Evolutionary conservation across 1,139 yeast genomes (phyloP).

Genomic region (Geotrichum klebahnii): DNA sequence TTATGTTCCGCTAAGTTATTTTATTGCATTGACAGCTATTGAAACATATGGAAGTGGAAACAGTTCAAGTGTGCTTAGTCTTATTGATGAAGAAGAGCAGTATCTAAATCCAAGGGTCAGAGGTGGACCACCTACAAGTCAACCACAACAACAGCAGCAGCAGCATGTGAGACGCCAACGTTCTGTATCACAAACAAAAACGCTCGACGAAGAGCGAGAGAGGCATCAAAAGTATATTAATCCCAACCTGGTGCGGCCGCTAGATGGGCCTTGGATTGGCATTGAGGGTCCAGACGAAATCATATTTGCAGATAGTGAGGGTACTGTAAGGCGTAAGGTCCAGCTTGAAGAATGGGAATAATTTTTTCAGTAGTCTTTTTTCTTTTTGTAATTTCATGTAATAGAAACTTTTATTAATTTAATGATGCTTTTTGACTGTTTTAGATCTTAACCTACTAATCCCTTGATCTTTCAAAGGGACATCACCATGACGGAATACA

Average conservation of each 20-base stretch:
- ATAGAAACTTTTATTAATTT: neutral
- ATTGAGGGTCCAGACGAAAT: constrained; percentile 59
- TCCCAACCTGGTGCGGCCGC: constrained; percentile 61
- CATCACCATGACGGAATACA: neutral
- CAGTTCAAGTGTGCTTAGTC: neutral
- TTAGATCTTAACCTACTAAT: neutral
- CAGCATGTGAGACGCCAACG: constrained; percentile 21
- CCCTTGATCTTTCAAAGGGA: neutral
- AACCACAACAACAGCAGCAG: constrained; percentile 21
- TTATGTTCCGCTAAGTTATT: constrained; percentile 73
- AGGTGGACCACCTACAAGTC: neutral
- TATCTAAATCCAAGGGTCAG: neutral
- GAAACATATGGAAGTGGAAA: constrained; percentile 29
- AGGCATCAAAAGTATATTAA: constrained; percentile 66
- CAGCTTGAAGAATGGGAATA: constrained; percentile 51
- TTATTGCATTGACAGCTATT: constrained; percentile 77
- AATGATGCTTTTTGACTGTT: neutral
- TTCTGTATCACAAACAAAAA: constrained; percentile 44
- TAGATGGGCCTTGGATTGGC: constrained; percentile 81
- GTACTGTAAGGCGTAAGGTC: constrained; percentile 49
- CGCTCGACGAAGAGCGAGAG: constrained; percentile 68
- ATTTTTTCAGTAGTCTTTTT: no score
- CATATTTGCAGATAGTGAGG: constrained; percentile 57
- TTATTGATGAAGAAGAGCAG: constrained; percentile 4
- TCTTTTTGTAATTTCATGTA: no score